Percentiles rank a stretch among this genome's conserved stretches.
These are phyloP conservation scores for Teratosphaeria nubilosa DNA, from an alignment of 2,329 filamentous ascomycete genomes.

Conservation along the genomic window DNA sequence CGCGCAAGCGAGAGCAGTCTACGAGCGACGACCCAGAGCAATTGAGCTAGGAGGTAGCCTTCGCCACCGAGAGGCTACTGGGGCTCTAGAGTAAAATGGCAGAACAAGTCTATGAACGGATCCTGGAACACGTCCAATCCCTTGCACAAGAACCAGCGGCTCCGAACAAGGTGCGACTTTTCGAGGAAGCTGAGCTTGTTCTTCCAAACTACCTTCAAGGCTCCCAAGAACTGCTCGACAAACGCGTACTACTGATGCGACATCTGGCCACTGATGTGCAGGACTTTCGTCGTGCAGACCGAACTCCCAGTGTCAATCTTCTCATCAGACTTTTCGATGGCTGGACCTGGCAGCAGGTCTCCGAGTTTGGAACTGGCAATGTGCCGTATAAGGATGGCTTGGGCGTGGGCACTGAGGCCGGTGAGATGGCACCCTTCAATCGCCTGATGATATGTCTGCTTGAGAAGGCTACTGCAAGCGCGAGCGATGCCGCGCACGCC, in stretches of 20 bases:
- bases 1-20: not conserved
- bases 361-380: slow-evolving; percentile 5
- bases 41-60: not conserved
- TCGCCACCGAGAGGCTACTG: too few relatives aligned
- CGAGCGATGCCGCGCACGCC: slow-evolving; percentile 48
- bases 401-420: slow-evolving; percentile 26
- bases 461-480: slow-evolving; percentile 42
- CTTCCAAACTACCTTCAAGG: slow-evolving; percentile 17
- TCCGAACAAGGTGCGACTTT: slow-evolving; percentile 36
- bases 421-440: slow-evolving; percentile 41
- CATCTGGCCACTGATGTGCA: slow-evolving; percentile 43
- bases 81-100: slow-evolving; percentile 2
- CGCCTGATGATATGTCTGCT: slow-evolving; percentile 46
- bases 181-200: slow-evolving; percentile 41
- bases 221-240: slow-evolving; percentile 8
- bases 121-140: not conserved
- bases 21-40: too few relatives aligned
- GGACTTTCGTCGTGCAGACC: slow-evolving; percentile 44
- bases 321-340: slow-evolving; percentile 37
- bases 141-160: not conserved
- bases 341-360: slow-evolving; percentile 8
- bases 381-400: slow-evolving; percentile 46
- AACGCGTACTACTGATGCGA: slow-evolving; percentile 29
- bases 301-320: slow-evolving; percentile 44
- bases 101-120: slow-evolving; percentile 1